A percentile compares a stretch with the other conserved stretches of the same genome.
Evolutionary conservation across 352 stramenopile species (phyloP).

Genomic region (Phytophthora sojae): DNA sequence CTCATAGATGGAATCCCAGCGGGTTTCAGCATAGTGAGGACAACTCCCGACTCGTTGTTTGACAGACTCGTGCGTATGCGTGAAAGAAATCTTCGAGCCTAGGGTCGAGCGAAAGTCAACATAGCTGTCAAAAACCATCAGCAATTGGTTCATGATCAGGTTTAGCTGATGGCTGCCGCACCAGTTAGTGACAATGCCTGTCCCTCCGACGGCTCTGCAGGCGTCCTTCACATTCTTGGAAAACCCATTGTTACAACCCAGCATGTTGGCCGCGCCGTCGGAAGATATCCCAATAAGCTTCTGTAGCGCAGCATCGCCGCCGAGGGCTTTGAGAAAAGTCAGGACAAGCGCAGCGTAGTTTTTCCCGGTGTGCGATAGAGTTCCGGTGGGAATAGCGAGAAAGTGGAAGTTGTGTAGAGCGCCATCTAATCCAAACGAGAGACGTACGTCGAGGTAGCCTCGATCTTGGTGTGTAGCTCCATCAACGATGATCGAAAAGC

Average conservation of each 20-base stretch:
- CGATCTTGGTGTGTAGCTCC: not conserved
- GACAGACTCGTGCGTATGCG: not conserved
- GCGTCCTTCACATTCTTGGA: not conserved
- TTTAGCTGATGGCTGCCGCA: slow-evolving; percentile 8
- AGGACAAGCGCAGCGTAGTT: slow-evolving; percentile 2
- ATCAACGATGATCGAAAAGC: slow-evolving; percentile 2
- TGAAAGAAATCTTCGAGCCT: not conserved
- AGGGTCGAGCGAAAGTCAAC: not conserved
- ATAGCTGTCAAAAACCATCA: not conserved
- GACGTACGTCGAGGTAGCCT: not conserved
- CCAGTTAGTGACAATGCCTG: slow-evolving; percentile 6
- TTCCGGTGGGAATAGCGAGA: not conserved
- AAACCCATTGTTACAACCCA: slow-evolving; percentile 3
- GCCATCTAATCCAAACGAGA: not conserved
- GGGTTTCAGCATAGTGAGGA: too few species aligned
- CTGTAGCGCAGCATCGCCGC: not conserved
- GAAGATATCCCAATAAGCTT: not conserved
- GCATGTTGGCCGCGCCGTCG: slow-evolving; percentile 2
- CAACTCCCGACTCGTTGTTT: too few species aligned
- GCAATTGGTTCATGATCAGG: not conserved
- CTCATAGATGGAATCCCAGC: too few species aligned
- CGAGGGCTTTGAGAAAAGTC: not conserved
- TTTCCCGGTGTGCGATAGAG: not conserved
- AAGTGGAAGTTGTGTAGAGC: slow-evolving; percentile 1
- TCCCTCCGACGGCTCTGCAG: not conserved